Evolutionary conservation across 116 monocot genomes (phyloP), one percentile per base, ranked within the genome.

Genomic region (Dioscorea cayenensis): DNA sequence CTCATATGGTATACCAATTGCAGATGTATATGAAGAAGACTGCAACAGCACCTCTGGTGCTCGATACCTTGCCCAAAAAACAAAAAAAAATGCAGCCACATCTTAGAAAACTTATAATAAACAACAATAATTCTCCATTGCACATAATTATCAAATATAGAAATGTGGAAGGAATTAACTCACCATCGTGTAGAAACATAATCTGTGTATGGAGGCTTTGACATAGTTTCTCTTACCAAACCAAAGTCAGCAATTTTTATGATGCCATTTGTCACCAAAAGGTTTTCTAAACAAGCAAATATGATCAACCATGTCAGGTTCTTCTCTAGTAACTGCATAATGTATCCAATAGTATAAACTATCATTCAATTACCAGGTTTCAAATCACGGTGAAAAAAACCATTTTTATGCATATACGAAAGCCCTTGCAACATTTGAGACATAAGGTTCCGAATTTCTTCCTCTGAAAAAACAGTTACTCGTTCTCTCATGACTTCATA

Each of bases 141-240:
- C 14, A 5, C 55, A 55, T n/a, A 11, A 16, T 55, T n/a, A 0
- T 25, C 2, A 55, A 18, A 55, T 55, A 55, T 18, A n/a, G 14
- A 1, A 62, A 62, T 62, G 62, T 62, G 22, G 20, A 68, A 68
- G 35, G 14, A 7, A 64, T 2, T 20, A 65, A 88, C 92, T 75
- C 49, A 95, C 95, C 95, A 95, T 85, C 95, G 79, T 17, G 95
- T 95, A 65, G 95, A 92, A 83, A 95, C 95, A 83, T 95, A 95
- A 66, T 95, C 92, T 72, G 95, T 92, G 71, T 87, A 95, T 64
- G 95, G 95, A 80, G 95, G 89, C 25, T 58, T 72, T 49, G 95
- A 87, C 67, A 74, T 75, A 66, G 92, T 78, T 82, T 95, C 95
- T 83, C 95, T 89, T 75, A 92, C 89, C 69, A 95, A 74, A 51